Conservation (phyloP, 2,329 filamentous ascomycete genomes). For the Phialemoniopsis sp. region DNA sequence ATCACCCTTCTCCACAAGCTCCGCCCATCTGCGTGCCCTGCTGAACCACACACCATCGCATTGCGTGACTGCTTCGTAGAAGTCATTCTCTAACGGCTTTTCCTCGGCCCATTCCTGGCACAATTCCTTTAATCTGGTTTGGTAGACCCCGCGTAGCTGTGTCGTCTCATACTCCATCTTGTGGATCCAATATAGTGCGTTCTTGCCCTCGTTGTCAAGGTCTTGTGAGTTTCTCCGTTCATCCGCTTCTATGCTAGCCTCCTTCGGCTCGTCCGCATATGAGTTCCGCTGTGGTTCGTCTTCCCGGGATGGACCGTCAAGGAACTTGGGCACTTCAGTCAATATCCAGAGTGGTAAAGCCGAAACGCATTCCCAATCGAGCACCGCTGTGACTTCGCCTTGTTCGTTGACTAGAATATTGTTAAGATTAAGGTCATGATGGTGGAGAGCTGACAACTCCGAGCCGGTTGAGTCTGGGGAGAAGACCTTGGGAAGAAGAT, state of each 20-base stretch:
- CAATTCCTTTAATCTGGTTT: constrained; percentile 21
- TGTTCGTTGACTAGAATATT: neutral
- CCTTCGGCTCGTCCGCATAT: constrained; percentile 19
- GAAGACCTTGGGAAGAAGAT: constrained; percentile 21
- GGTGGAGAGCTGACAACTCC: constrained; percentile 23
- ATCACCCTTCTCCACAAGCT: constrained; percentile 1
- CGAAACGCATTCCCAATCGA: constrained; percentile 22
- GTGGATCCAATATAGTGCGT: constrained; percentile 33
- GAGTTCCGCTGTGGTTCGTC: constrained; percentile 21
- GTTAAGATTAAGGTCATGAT: constrained; percentile 27
- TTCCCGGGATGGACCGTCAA: constrained; percentile 19
- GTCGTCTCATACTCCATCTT: constrained; percentile 34
- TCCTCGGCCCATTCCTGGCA: constrained; percentile 21
- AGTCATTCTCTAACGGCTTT: neutral
- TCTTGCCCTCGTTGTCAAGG: constrained; percentile 32
- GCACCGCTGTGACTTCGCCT: neutral
- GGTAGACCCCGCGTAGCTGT: constrained; percentile 25
- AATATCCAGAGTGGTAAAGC: constrained; percentile 31
- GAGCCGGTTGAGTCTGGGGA: constrained; percentile 3
- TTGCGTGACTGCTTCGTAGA: neutral
- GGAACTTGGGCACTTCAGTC: constrained; percentile 25
- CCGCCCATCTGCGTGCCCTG: constrained; percentile 2
- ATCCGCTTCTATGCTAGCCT: neutral
- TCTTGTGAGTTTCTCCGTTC: constrained; percentile 7
- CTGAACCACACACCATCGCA: constrained; percentile 2